phyloP scores from a whole-genome alignment of 2,329 filamentous ascomycete genomes.

The Tympanopsis confertula region DNA sequence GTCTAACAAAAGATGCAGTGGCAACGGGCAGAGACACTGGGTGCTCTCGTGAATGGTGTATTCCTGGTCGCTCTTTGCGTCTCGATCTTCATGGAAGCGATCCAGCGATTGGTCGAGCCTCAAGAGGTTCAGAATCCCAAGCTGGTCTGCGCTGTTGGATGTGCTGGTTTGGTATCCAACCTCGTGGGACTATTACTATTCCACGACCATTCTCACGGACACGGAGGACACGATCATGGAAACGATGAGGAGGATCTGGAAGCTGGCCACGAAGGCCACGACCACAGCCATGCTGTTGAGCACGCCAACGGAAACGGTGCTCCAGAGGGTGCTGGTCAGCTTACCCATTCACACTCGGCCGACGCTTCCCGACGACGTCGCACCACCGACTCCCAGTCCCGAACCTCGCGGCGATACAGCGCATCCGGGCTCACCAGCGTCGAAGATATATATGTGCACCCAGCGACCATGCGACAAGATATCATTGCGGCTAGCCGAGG shows the following conservation, averaged over 20 bases:
- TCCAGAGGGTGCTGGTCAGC: not conserved
- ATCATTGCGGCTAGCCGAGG: constrained; percentile 60
- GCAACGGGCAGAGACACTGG: constrained; percentile 92
- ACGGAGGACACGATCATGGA: constrained; percentile 23
- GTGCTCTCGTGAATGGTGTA: constrained; percentile 91
- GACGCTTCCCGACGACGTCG: constrained; percentile 13
- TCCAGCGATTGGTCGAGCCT: constrained; percentile 83
- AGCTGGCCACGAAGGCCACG: constrained; percentile 14
- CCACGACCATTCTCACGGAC: constrained; percentile 36
- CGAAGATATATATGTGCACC: constrained; percentile 72
- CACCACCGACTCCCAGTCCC: constrained; percentile 23
- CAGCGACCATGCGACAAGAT: constrained; percentile 79
- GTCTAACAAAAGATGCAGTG: constrained; percentile 28
- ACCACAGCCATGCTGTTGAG: constrained; percentile 13
- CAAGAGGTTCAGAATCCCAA: constrained; percentile 76
- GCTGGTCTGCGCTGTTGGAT: constrained; percentile 82
- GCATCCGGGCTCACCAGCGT: constrained; percentile 52
- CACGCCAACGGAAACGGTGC: constrained; percentile 9
- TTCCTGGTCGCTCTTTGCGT: constrained; percentile 94
- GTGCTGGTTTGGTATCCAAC: constrained; percentile 75
- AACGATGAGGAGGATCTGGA: constrained; percentile 20
- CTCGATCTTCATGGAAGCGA: constrained; percentile 89
- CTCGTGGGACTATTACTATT: constrained; percentile 80
- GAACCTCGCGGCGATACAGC: constrained; percentile 33
- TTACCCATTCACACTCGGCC: not conserved